Conservation (phyloP, 768 basidiomycete species). For the Lactarius sanguifluus region DNA sequence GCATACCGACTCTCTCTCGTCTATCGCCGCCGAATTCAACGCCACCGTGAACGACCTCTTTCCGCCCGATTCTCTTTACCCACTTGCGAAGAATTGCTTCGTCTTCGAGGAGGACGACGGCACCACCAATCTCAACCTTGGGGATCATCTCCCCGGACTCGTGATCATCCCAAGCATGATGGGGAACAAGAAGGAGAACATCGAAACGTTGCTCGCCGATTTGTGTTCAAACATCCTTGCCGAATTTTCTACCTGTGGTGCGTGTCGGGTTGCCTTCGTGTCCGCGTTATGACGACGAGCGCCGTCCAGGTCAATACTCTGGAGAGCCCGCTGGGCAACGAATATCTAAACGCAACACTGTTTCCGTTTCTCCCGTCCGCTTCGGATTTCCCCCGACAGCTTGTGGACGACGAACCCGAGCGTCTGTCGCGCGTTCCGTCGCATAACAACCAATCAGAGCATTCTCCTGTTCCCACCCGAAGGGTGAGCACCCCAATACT, state of each 20-base stretch:
- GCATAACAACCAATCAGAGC: constrained; percentile 60
- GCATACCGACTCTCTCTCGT: constrained; percentile 50
- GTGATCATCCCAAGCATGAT: constrained; percentile 81
- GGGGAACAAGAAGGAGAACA: constrained; percentile 84
- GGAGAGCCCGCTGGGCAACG: constrained; percentile 83
- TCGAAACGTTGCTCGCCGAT: constrained; percentile 87
- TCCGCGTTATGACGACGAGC: constrained; percentile 2
- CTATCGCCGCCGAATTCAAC: constrained; percentile 66
- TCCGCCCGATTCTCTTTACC: constrained; percentile 64
- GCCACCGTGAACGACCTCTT: constrained; percentile 63
- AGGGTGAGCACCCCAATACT: constrained; percentile 35
- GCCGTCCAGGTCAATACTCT: constrained; percentile 62
- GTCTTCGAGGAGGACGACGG: constrained; percentile 75
- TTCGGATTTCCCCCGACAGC: constrained; percentile 58
- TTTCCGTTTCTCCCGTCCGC: constrained; percentile 62
- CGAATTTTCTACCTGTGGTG: constrained; percentile 84
- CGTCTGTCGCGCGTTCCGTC: constrained; percentile 48
- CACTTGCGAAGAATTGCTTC: constrained; percentile 79
- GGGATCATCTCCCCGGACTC: constrained; percentile 58
- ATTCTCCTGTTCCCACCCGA: constrained; percentile 35
- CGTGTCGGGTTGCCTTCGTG: constrained; percentile 34
- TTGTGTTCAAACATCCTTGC: constrained; percentile 83
- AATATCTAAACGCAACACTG: constrained; percentile 71
- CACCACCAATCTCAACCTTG: constrained; percentile 53
- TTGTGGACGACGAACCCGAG: constrained; percentile 50